These are phyloP conservation scores for Ilyonectria sp. DNA, from an alignment of 2,329 filamentous ascomycete species.

Conservation along the genomic window DNA sequence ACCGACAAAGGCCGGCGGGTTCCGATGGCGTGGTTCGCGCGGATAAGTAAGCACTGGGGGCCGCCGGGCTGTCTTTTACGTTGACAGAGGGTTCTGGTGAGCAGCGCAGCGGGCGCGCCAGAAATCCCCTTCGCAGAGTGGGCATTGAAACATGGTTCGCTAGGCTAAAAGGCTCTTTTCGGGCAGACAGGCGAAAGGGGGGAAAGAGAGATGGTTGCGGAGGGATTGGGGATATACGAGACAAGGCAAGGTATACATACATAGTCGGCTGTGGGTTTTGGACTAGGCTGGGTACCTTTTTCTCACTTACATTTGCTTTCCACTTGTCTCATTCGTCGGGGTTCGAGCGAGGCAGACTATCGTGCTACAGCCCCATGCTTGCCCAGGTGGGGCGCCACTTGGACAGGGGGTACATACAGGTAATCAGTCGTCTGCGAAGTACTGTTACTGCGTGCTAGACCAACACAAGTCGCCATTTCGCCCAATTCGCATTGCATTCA, in stretches of 20 bases:
- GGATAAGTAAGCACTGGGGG: constrained; percentile 14
- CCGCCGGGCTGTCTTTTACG: background rate
- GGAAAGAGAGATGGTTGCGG: background rate
- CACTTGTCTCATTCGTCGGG: constrained; percentile 6
- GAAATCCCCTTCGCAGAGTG: background rate
- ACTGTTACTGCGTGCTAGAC: background rate
- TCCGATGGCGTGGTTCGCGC: constrained; percentile 23
- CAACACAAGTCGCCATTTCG: no score
- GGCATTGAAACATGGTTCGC: background rate
- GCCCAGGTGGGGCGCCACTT: constrained; percentile 12
- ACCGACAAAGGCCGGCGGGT: constrained; percentile 2
- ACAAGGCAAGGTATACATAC: background rate
- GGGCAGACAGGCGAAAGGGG: background rate
- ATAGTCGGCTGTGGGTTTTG: background rate
- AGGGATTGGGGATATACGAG: background rate
- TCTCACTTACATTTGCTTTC: constrained; percentile 4
- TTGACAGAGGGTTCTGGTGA: background rate
- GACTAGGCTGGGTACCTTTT: background rate
- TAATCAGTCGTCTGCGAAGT: no score
- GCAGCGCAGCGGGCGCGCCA: background rate
- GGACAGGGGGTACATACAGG: constrained; percentile 10
- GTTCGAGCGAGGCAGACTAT: constrained; percentile 19
- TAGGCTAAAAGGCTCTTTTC: constrained; percentile 2
- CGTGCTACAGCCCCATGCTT: constrained; percentile 19
- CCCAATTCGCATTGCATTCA: background rate